phyloP scores from a whole-genome alignment of 768 basidiomycete genomes.

The Kwoniella heveanensis region DNA sequence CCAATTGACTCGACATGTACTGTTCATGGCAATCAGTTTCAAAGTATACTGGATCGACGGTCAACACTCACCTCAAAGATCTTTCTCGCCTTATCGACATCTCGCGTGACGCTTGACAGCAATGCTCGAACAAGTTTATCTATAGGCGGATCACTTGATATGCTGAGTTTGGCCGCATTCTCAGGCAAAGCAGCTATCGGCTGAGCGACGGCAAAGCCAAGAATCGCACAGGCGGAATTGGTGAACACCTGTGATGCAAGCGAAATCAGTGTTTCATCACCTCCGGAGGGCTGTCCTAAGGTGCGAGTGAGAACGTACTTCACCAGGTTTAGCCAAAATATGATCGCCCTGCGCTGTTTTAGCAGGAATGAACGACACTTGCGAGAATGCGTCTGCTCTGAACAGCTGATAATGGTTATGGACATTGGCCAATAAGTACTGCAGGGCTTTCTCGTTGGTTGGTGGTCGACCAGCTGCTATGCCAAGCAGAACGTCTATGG shows the following conservation, averaged over 20 bases:
- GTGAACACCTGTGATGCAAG: conserved; percentile 66
- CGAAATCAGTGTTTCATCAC: neutral
- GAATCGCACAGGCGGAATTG: conserved; percentile 65
- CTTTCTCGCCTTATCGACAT: conserved; percentile 62
- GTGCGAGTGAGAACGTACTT: conserved; percentile 61
- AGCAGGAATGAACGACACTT: conserved; percentile 79
- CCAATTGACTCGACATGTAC: conserved; percentile 43
- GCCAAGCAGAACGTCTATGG: conserved; percentile 66
- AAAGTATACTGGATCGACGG: neutral
- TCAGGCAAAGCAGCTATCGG: conserved; percentile 54
- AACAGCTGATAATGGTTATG: conserved; percentile 60
- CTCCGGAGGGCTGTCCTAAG: too few relatives aligned
- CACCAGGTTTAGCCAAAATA: conserved; percentile 66
- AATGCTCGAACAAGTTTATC: conserved; percentile 65
- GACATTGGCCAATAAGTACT: conserved; percentile 79
- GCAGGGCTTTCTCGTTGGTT: conserved; percentile 63
- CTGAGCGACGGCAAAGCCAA: conserved; percentile 74
- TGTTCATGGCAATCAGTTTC: conserved; percentile 4
- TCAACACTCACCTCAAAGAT: conserved; percentile 68
- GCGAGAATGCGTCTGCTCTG: conserved; percentile 46
- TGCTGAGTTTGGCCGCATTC: conserved; percentile 66
- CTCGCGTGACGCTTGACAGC: conserved; percentile 64
- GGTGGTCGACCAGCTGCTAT: conserved; percentile 65
- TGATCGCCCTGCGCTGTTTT: conserved; percentile 60
- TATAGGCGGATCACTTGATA: conserved; percentile 71